Base-by-base conservation (phyloP, 208 protist genomes). In the Angomonas ambiguus region DNA sequence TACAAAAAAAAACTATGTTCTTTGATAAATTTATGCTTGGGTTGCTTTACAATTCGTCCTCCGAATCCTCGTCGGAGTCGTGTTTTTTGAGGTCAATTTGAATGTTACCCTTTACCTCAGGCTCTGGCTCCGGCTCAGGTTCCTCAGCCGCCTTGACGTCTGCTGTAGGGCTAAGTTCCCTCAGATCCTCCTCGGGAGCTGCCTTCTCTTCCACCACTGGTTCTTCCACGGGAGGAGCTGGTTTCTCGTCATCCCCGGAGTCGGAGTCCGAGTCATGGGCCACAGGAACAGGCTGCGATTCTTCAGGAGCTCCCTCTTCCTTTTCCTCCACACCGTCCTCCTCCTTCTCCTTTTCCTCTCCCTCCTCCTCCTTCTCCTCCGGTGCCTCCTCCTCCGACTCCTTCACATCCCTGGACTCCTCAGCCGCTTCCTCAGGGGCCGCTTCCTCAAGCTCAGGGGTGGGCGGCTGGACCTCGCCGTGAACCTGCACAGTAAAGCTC, bases 401-500 rank as follows among this genome's bases (percentile, higher is more conserved):
- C 3, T 45, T 38, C 16, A 27, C 8, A 34, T 59, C 66, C 6
- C 45, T 22, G 22, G 64, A 38, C 25, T 28, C 32, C 38, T 45
- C 63, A 13, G 60, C 53, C 6, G 62, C 30, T 0, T 51, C 65
- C 41, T 71, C 65, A 25, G 68, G 51, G 49, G 34, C 60, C 20
- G 13, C 61, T n/a, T 73, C 69, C 33, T 62, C 35, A 34, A 51
- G 68, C 30, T 65, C 65, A 3, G 51, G 64, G 5, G 70, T 69
- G 45, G 53, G 51, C 51, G 60, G 53, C 62, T 65, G 73, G 3
- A 56, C 42, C 48, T 60, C 67, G 16, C 56, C 67, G 49, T 64
- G 48, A n/a, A 86, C 38, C 42, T 79, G 66, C 55, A 91, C 78
- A 41, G 82, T 82, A 73, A 69, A 77, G 65, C 69, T 87, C 71